Base-by-base conservation (phyloP, 306 rosid species). In the Acacia acuminata region DNA sequence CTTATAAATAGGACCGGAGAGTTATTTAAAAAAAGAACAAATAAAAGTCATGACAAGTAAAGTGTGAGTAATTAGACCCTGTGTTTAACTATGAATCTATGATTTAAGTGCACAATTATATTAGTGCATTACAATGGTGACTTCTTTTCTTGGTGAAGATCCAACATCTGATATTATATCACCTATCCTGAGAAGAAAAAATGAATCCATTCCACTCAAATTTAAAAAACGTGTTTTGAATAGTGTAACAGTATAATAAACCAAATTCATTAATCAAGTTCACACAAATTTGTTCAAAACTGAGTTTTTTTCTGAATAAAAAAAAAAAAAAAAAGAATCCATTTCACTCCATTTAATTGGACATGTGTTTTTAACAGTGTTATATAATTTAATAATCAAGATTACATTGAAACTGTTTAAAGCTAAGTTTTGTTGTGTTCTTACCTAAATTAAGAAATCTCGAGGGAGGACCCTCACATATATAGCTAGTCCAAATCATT, bases 401-500 rank as follows among this genome's bases (percentile, higher is more conserved):
- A 63, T 27, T 25, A 27, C 27, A 14, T 24, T 61, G 16, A 63
- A 63, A 27, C 13, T 13, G 40, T 64, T 32, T 20, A 64, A 64
- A 15, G 16, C 42, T 14, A 14, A 30, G 38, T 64, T 30, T 64
- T 30, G 38, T 6, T 30, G n/a, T 7, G 43, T 30, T 64, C n/a
- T 64, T 63, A 15, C n/a, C 42, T 64, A 64, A 7, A 27, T 27
- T 27, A 64, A 30, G 42, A 64, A 27, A 27, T 30, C 4, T 32
- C 20, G 20, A 8, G 70, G 70, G 70, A 30, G 70, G 70, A 15
- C 42, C 70, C 42, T 30, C 70, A 27, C 40, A 79, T 30, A 69
- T 72, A 92, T 90, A 84, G 93, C 93, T 86, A 19, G 95, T 87
- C 94, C 93, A 88, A 80, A 91, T 95, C 93, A 81, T 81, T 32